Conservation (phyloP, 495 filamentous ascomycete species). For the Aspergillus steynii region DNA sequence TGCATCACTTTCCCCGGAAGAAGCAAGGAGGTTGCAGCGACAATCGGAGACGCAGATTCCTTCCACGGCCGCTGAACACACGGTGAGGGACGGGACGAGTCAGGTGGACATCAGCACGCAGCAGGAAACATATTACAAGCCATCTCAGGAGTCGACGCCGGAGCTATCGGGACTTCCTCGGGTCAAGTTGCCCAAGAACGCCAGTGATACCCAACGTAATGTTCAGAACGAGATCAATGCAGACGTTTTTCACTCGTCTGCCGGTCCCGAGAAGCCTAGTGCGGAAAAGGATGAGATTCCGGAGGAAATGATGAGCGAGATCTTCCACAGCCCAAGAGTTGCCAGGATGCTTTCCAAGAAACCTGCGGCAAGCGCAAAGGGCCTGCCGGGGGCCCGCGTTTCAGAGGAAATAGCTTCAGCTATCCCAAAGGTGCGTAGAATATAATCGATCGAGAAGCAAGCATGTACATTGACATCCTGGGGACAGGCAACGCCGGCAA, state of each 20-base stretch:
- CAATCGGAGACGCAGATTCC: slow-evolving; percentile 60
- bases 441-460: background rate
- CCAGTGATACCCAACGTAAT: slow-evolving; percentile 44
- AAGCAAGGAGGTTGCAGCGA: slow-evolving; percentile 47
- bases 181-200: slow-evolving; percentile 58
- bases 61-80: slow-evolving; percentile 33
- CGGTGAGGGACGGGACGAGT: slow-evolving; percentile 17
- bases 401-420: slow-evolving; percentile 27
- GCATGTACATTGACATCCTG: slow-evolving; percentile 8
- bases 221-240: slow-evolving; percentile 52
- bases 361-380: slow-evolving; percentile 15
- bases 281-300: slow-evolving; percentile 39
- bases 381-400: slow-evolving; percentile 1
- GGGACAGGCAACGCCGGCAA: slow-evolving; percentile 14
- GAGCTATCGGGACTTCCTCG: slow-evolving; percentile 57
- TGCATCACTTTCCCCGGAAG: slow-evolving; percentile 30
- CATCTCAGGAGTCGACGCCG: slow-evolving; percentile 43
- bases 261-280: slow-evolving; percentile 15
- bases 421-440: slow-evolving; percentile 8
- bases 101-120: slow-evolving; percentile 44
- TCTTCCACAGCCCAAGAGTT: slow-evolving; percentile 63
- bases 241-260: slow-evolving; percentile 54
- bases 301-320: slow-evolving; percentile 58
- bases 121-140: slow-evolving; percentile 61
- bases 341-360: slow-evolving; percentile 52